Evolutionary conservation across 1,139 yeast genomes (phyloP).

Genomic region (Geotrichum armillariae): DNA sequence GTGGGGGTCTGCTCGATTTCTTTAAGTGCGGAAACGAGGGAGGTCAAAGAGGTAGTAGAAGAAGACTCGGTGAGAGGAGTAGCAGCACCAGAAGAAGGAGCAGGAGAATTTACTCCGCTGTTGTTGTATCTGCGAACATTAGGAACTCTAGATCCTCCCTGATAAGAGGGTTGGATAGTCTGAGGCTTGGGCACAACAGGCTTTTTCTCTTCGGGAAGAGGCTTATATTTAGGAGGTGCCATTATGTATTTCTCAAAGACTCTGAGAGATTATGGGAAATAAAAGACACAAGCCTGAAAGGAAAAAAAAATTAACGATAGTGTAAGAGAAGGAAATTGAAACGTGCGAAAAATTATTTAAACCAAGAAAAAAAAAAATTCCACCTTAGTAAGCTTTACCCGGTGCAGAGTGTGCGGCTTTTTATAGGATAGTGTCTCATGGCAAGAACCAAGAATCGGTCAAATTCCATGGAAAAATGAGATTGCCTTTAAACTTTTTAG

Average conservation of each 20-base stretch:
- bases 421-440: too few relatives aligned
- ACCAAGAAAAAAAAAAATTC: not conserved
- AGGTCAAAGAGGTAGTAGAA: constrained; percentile 28
- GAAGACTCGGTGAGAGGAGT: constrained; percentile 15
- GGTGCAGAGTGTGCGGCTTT: constrained; percentile 4
- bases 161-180: constrained; percentile 1
- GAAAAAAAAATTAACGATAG: not conserved
- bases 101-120: constrained; percentile 18
- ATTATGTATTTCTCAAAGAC: constrained; percentile 4
- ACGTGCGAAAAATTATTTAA: constrained; percentile 1
- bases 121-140: constrained; percentile 10
- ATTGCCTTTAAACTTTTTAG: too few relatives aligned
- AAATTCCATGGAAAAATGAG: too few relatives aligned
- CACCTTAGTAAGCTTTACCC: constrained; percentile 4
- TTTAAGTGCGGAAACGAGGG: constrained; percentile 67
- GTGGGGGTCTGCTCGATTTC: constrained; percentile 73
- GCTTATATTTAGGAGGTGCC: constrained; percentile 18
- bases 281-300: not conserved
- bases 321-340: not conserved
- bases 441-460: not conserved
- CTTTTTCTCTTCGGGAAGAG: constrained; percentile 11
- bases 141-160: constrained; percentile 4
- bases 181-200: constrained; percentile 15
- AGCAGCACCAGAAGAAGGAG: constrained; percentile 18
- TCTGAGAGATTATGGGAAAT: not conserved